Evolutionary conservation across 163 green algal species (phyloP).

Genomic region (Coccomyxa subellipsoidea): DNA sequence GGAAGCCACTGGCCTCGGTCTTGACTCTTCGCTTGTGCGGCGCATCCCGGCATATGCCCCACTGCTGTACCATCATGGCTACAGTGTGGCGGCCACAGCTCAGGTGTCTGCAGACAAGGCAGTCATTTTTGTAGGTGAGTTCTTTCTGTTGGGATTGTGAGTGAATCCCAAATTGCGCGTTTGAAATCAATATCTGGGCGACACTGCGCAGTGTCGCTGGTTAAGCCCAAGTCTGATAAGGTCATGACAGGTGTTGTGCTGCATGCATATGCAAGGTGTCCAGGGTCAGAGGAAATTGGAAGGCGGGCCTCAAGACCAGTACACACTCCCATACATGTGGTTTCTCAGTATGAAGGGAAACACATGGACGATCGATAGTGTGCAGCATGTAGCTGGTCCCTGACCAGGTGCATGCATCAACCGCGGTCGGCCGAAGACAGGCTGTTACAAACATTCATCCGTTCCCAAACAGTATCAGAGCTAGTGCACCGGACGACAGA

Average conservation of each 20-base stretch:
- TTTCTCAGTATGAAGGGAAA: not conserved
- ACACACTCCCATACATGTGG: not conserved
- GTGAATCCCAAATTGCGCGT: too few relatives aligned
- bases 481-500: too few relatives aligned
- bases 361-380: not conserved
- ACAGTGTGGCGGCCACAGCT: not conserved
- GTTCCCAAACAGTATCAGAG: too few relatives aligned
- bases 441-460: too few relatives aligned
- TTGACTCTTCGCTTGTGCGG: not conserved
- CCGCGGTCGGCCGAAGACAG: too few relatives aligned
- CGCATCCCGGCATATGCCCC: slow-evolving; percentile 1
- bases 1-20: not conserved
- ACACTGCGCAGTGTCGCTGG: not conserved
- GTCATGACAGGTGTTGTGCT: not conserved
- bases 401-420: not conserved
- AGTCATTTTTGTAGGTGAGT: not conserved
- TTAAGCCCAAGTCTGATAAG: not conserved
- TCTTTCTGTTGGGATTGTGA: too few relatives aligned
- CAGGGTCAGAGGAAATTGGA: not conserved
- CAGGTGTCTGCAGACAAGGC: not conserved
- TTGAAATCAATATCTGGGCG: not conserved
- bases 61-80: not conserved
- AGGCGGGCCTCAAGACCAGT: not conserved
- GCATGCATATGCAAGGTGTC: not conserved
- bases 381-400: not conserved